Conservation (phyloP, 1,284 basidiomycete genomes). For the Melampsora larici-populina region DNA sequence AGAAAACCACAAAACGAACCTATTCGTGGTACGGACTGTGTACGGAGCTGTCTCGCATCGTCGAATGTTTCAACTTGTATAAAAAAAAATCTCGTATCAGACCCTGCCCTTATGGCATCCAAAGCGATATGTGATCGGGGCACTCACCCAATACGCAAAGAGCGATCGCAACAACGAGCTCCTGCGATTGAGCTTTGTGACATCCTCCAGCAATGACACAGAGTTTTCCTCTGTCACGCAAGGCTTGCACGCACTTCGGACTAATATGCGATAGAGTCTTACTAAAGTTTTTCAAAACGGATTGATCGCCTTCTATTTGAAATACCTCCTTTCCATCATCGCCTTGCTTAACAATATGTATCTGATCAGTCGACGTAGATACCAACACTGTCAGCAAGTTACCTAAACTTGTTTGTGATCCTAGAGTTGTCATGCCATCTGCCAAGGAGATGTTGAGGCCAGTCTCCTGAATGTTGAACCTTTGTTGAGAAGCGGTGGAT, state of each 20-base stretch:
- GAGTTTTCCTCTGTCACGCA: background rate
- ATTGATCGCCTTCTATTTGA: background rate
- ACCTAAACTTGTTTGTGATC: background rate
- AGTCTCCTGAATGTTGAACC: slow-evolving; percentile 10
- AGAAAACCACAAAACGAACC: slow-evolving; percentile 14
- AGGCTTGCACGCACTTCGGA: slow-evolving; percentile 12
- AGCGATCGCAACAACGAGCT: slow-evolving; percentile 31
- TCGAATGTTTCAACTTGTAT: slow-evolving; percentile 7
- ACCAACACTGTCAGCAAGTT: background rate
- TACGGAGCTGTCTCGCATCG: background rate
- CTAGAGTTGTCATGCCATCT: background rate
- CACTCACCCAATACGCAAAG: slow-evolving; percentile 28
- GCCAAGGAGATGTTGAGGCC: slow-evolving; percentile 1
- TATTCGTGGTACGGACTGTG: background rate
- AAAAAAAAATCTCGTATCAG: background rate
- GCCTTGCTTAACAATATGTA: background rate
- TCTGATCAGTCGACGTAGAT: background rate
- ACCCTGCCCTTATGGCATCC: background rate
- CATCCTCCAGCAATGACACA: slow-evolving; percentile 23
- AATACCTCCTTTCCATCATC: background rate
- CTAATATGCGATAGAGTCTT: slow-evolving; percentile 10
- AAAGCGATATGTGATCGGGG: background rate
- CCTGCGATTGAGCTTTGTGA: slow-evolving; percentile 8
- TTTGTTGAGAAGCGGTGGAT: slow-evolving; percentile 10
- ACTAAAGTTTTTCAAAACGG: slow-evolving; percentile 17